Conservation (phyloP, 805 yeast species). For the Wickerhamiella alocasiicola region DNA sequence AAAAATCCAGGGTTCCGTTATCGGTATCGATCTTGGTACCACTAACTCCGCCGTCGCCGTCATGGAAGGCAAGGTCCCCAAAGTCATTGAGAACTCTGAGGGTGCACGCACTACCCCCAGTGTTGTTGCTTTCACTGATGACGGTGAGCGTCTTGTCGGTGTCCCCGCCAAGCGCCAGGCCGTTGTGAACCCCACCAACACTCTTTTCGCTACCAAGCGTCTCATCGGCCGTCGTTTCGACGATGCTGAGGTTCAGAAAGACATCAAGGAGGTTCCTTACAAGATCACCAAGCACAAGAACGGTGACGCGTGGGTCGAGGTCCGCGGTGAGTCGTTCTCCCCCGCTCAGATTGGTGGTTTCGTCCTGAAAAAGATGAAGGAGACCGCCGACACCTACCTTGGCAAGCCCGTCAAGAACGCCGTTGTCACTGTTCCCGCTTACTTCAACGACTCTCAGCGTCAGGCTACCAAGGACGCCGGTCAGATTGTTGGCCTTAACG, state of each 20-base stretch:
- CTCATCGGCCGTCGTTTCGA: slow-evolving; percentile 86
- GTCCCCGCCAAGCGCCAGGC: slow-evolving; percentile 95
- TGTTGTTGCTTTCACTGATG: slow-evolving; percentile 85
- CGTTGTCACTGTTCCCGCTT: slow-evolving; percentile 83
- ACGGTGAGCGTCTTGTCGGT: slow-evolving; percentile 85
- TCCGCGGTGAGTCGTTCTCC: slow-evolving; percentile 75
- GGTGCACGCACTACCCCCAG: slow-evolving; percentile 84
- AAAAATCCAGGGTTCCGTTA: slow-evolving; percentile 48
- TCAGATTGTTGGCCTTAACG: slow-evolving; percentile 89
- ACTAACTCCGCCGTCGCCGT: slow-evolving; percentile 84
- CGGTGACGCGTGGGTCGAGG: slow-evolving; percentile 95
- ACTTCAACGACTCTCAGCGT: slow-evolving; percentile 83
- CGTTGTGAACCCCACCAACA: slow-evolving; percentile 85
- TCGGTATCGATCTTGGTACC: slow-evolving; percentile 80
- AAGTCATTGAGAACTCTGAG: slow-evolving; percentile 66
- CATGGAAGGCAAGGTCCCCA: slow-evolving; percentile 66
- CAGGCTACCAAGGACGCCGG: slow-evolving; percentile 96
- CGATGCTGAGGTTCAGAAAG: slow-evolving; percentile 84
- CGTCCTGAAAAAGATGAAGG: slow-evolving; percentile 91
- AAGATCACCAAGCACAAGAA: slow-evolving; percentile 78
- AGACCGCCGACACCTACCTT: slow-evolving; percentile 86
- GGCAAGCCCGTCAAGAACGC: slow-evolving; percentile 84
- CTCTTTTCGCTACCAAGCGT: slow-evolving; percentile 89
- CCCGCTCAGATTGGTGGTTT: slow-evolving; percentile 96
- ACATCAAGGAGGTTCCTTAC: slow-evolving; percentile 78